phyloP scores from a whole-genome alignment of 1,284 basidiomycete species.

The Takashimella koratensis region DNA sequence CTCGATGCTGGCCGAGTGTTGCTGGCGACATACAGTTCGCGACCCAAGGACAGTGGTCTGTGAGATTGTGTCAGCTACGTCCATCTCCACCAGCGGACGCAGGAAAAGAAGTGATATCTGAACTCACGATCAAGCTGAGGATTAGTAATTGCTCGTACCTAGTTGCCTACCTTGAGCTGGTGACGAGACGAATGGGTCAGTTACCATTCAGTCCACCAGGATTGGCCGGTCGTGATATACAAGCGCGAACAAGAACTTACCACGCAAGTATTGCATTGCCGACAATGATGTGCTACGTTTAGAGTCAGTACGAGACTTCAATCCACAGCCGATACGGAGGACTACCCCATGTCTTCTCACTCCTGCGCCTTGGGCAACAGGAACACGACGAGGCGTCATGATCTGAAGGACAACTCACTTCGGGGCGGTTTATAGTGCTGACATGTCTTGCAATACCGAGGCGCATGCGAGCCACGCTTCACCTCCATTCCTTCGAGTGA shows the following conservation, averaged over 20 bases:
- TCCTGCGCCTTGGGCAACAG: too few relatives aligned
- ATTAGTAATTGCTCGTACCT: too few relatives aligned
- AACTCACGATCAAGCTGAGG: constrained; percentile 34
- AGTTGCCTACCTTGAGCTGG: neutral
- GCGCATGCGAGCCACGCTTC: constrained; percentile 72
- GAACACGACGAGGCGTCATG: neutral
- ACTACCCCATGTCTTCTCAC: too few relatives aligned
- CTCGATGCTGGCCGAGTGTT: too few relatives aligned
- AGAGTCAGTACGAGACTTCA: too few relatives aligned
- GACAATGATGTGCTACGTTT: constrained; percentile 88
- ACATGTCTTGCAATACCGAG: constrained; percentile 76
- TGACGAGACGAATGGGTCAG: neutral
- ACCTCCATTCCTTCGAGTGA: constrained; percentile 72
- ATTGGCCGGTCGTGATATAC: too few relatives aligned
- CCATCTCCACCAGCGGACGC: neutral
- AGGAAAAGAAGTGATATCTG: neutral
- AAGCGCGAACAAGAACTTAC: constrained; percentile 21
- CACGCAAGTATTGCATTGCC: constrained; percentile 69
- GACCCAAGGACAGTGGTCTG: constrained; percentile 72
- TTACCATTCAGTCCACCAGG: too few relatives aligned
- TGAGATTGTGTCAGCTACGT: constrained; percentile 27
- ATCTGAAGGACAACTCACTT: constrained; percentile 24
- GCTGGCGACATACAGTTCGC: constrained; percentile 34
- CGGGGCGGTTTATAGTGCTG: constrained; percentile 53
- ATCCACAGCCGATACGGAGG: too few relatives aligned